Conservation (phyloP, 495 filamentous ascomycete species). For the Baudoinia panamericana region DNA sequence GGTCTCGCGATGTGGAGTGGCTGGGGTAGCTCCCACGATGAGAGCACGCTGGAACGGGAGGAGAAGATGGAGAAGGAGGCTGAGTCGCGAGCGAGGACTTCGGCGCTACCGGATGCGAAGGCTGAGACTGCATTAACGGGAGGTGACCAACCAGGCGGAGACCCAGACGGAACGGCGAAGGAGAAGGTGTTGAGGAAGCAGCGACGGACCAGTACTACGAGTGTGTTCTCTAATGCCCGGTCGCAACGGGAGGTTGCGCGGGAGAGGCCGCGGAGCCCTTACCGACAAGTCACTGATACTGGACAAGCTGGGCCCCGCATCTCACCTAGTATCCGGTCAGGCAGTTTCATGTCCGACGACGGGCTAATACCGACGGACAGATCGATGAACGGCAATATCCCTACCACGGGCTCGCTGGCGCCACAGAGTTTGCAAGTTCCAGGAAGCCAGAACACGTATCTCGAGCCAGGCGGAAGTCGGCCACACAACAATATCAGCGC, state of each 20-base stretch:
- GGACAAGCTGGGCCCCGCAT: conserved; percentile 5
- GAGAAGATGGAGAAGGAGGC: conserved; percentile 12
- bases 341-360: too few relatives aligned
- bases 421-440: conserved; percentile 7
- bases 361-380: too few relatives aligned
- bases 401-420: neutral
- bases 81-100: neutral
- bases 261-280: conserved; percentile 7
- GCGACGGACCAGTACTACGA: conserved; percentile 8
- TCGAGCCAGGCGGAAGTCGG: conserved; percentile 8
- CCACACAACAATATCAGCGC: conserved; percentile 14
- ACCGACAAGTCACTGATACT: conserved; percentile 4
- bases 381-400: conserved; percentile 4
- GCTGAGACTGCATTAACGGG: too few relatives aligned
- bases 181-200: too few relatives aligned
- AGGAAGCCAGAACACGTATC: conserved; percentile 13
- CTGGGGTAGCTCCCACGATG: conserved; percentile 80
- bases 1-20: conserved; percentile 71
- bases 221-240: conserved; percentile 2
- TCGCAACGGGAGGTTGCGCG: conserved; percentile 1
- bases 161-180: too few relatives aligned
- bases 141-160: too few relatives aligned
- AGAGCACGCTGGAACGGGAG: conserved; percentile 44
- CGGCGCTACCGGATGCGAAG: conserved; percentile 16
- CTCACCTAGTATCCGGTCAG: too few relatives aligned